Evolutionary conservation across 2,329 filamentous ascomycete genomes (phyloP).

Genomic region (Neonectria sp.): DNA sequence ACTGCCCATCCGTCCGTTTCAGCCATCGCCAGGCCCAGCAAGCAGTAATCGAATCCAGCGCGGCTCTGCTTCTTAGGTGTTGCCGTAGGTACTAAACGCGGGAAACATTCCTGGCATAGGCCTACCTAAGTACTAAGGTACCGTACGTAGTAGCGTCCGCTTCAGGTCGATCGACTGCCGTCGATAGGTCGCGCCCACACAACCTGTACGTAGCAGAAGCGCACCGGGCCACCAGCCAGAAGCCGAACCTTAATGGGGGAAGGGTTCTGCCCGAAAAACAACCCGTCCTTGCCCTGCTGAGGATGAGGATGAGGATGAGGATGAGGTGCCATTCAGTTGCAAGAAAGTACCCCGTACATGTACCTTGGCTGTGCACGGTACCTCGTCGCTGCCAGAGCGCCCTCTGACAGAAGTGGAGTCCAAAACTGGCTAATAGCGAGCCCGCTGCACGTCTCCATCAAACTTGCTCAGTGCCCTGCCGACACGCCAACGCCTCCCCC

Average conservation of each 20-base stretch:
- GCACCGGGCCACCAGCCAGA: conserved; percentile 12
- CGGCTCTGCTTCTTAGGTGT: conserved; percentile 12
- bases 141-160: conserved; percentile 25
- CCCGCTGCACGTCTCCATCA: conserved; percentile 30
- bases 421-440: conserved; percentile 24
- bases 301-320: neutral
- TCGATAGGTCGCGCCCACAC: conserved; percentile 18
- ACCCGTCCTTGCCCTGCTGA: conserved; percentile 2
- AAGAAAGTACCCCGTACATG: conserved; percentile 1
- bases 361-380: conserved; percentile 18
- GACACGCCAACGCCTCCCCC: conserved; percentile 41
- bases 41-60: conserved; percentile 17
- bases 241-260: conserved; percentile 24
- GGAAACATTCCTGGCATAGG: conserved; percentile 1
- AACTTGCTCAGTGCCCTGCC: conserved; percentile 43
- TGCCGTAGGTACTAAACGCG: neutral
- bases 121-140: conserved; percentile 5
- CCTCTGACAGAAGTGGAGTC: conserved; percentile 17
- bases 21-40: conserved; percentile 5
- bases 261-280: conserved; percentile 13
- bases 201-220: neutral
- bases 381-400: conserved; percentile 8
- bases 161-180: conserved; percentile 26
- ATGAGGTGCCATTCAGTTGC: conserved; percentile 5
- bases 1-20: conserved; percentile 21